Percentiles rank a stretch among this genome's conserved stretches.
Conservation (phyloP, 2,329 filamentous ascomycete species). For the Furcasterigmium furcatum region DNA sequence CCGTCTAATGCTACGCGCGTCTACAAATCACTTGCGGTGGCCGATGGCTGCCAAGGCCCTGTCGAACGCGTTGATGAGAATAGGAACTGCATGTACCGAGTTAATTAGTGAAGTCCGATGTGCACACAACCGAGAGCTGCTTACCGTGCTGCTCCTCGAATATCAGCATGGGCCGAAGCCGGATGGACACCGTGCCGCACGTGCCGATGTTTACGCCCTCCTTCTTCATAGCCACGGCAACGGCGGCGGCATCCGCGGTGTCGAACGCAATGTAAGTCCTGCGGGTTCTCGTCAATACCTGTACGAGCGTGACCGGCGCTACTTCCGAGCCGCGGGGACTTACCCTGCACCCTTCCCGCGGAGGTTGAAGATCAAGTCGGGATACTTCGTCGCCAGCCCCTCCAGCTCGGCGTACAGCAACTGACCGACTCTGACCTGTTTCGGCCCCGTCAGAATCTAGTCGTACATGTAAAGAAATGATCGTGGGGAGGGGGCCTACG, state of each 20-base stretch:
- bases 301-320: too few relatives aligned
- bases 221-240: conserved; percentile 67
- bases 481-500: background rate
- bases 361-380: conserved; percentile 67
- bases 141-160: conserved; percentile 67
- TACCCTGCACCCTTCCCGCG: conserved; percentile 67
- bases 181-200: conserved; percentile 65
- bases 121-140: background rate
- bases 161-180: conserved; percentile 76
- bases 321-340: conserved; percentile 2
- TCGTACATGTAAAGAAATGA: too few relatives aligned
- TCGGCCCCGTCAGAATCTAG: conserved; percentile 4
- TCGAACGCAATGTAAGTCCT: conserved; percentile 81
- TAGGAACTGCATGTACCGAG: too few relatives aligned
- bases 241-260: conserved; percentile 63
- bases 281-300: too few relatives aligned
- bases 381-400: conserved; percentile 61
- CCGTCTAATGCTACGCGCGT: too few relatives aligned
- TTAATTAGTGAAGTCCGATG: too few relatives aligned
- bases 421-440: conserved; percentile 56
- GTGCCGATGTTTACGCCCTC: conserved; percentile 76
- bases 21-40: too few relatives aligned
- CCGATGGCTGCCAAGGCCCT: too few relatives aligned
- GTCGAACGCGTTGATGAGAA: too few relatives aligned
- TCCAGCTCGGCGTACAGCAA: conserved; percentile 66